phyloP scores from a whole-genome alignment of 768 basidiomycete species.

The Suillus tomentosus region DNA sequence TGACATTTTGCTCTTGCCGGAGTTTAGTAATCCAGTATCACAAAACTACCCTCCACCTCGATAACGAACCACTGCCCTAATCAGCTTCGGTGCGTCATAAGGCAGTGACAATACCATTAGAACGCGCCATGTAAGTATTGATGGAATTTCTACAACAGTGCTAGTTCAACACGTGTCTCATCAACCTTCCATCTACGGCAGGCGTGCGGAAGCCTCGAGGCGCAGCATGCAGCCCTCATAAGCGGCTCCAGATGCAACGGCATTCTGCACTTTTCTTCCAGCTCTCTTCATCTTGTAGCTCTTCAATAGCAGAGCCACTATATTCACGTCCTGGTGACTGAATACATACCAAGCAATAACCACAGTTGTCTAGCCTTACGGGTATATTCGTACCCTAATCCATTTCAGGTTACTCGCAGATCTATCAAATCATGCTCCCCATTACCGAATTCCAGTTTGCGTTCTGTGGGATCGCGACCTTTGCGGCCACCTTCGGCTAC shows the following conservation, averaged over 20 bases:
- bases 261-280: constrained; percentile 18
- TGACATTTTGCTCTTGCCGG: neutral
- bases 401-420: neutral
- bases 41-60: constrained; percentile 6
- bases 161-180: constrained; percentile 26
- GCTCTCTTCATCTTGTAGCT: constrained; percentile 22
- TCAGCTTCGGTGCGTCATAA: constrained; percentile 5
- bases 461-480: constrained; percentile 57
- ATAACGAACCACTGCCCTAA: constrained; percentile 3
- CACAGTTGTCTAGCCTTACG: neutral
- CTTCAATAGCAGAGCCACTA: constrained; percentile 5
- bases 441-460: constrained; percentile 56
- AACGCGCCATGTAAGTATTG: constrained; percentile 4
- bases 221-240: constrained; percentile 30
- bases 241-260: constrained; percentile 25
- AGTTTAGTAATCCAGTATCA: neutral
- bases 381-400: constrained; percentile 2
- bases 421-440: constrained; percentile 43
- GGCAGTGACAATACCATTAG: constrained; percentile 8
- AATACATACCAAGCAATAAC: neutral
- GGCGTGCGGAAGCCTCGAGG: constrained; percentile 36
- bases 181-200: constrained; percentile 15
- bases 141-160: constrained; percentile 5
- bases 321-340: constrained; percentile 12
- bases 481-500: constrained; percentile 62